Base-by-base conservation (phyloP, 2,329 filamentous ascomycete genomes). In the Penicillium concentricum region DNA sequence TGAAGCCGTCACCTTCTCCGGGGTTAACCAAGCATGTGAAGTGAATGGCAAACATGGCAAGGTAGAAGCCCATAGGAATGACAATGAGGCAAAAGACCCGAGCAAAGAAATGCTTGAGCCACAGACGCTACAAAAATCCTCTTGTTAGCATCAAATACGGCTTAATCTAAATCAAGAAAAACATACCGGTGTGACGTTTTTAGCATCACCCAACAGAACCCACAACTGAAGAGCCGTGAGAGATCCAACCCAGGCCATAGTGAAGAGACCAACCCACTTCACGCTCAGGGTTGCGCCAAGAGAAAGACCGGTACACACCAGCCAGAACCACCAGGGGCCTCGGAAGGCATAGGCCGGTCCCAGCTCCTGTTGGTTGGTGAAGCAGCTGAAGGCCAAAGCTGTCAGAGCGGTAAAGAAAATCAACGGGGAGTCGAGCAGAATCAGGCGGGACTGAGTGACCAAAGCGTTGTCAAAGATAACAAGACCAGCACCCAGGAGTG, bases 241-340 rank as follows among this genome's bases (percentile, higher is more conserved):
- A 75, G 83, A 86, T 61, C 94, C 94, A 65, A 99, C 91, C 94
- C 94, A 99, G 47, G 93, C 94, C 74, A 97, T 97, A 61, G 94
- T 99, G 81, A 99, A 97, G 51, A 99, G 82, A 49, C 94, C 94
- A 70, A 99, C 94, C 94, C 94, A 99, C 81, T 99, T 99, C 70
- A 97, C 92, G 78, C 93, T 97, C 60, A 88, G 85, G 8, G 94
- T 97, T 49, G 93, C 88, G 61, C 94, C 94, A 49, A 99, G 82
- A 37, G 89, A 90, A 42, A 99, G 79, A 67, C 94, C 94, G 43
- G 90, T 95, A 72, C 91, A 86, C 56, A 84, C 82, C 53, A 99
- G 84, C 93, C 94, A 99, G 79, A 97, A 97, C 94, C 94, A 99
- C 94, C 94, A 99, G 69, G 86, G 88, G 9, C 89, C 84, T 64